Evolutionary conservation across 2,329 filamentous ascomycete genomes (phyloP), one percentile per base, ranked within the genome.

Genomic region (Aspergillus bombycis): DNA sequence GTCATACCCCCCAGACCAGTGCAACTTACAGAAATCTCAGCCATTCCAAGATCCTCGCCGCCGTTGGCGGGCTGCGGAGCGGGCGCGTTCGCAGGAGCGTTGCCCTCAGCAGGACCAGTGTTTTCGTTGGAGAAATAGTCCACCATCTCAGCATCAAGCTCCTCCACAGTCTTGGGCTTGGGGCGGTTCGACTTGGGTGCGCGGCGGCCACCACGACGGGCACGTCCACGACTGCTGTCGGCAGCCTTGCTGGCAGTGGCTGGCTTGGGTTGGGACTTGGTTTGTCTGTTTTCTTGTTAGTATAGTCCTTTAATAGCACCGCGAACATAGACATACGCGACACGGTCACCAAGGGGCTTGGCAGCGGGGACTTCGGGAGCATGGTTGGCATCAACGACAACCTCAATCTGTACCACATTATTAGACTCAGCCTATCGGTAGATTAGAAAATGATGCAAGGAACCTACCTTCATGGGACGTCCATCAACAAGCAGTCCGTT

Each of bases 61-160:
- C 80, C 82, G 66, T 82, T 80, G 63, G 84, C 79, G 48, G 78
- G 77, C 61, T 81, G 83, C 58, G 80, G 77, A 46, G 81, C 80
- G 65, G 81, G 80, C 52, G 80, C 82, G 65, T 80, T 83, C 50
- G 78, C 77, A 5, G 80, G 75, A 62, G 82, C 81, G 64, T 77
- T 79, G 48, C 72, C 75, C 59, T 79, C 79, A 14, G 77, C 78
- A 58, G 80, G 76, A 41, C 72, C 72, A 30, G 71, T 68, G 36
- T 74, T 74, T 58, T 75, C 78, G 68, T 82, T 81, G 34, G 61
- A 53, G 46, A 96, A 98, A 83, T 99, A 99, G 79, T 98, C 95
- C 23, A 88, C 89, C 95, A 99, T 99, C 79, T 99, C 95, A 5
- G 92, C 93, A 78, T 99, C 95, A 30, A 99, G 88, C 82, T 99